These are phyloP conservation scores for Fusarium nisikadoi DNA, from an alignment of 2,329 filamentous ascomycete species.

Conservation along the genomic window DNA sequence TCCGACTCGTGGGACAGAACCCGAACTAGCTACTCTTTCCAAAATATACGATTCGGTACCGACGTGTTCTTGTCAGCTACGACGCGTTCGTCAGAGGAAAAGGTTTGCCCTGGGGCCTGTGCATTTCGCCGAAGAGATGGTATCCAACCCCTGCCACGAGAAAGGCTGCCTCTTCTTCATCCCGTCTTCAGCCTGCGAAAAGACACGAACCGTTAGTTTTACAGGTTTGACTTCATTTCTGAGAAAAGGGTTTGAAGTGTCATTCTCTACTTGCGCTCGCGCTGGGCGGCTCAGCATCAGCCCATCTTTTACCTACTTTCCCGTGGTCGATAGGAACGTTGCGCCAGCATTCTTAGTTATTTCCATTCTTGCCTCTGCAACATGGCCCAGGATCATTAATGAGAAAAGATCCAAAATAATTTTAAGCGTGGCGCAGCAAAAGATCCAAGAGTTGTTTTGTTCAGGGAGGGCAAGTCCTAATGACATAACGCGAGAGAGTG, in stretches of 20 bases:
- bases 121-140: not conserved
- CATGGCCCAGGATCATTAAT: rapidly evolving
- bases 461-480: not conserved
- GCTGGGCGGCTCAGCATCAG: rapidly evolving
- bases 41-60: too few species aligned
- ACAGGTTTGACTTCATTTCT: rapidly evolving
- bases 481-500: rapidly evolving
- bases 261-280: rapidly evolving
- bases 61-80: not conserved
- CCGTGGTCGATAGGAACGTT: rapidly evolving
- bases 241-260: rapidly evolving
- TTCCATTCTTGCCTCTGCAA: rapidly evolving
- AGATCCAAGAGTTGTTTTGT: not conserved
- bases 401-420: rapidly evolving
- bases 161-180: not conserved
- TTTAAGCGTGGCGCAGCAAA: rapidly evolving
- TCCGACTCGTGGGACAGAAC: rapidly evolving
- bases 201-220: rapidly evolving
- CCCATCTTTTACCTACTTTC: not conserved
- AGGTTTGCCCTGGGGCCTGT: rapidly evolving
- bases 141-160: rapidly evolving
- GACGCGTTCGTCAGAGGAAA: not conserved
- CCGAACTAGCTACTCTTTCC: rapidly evolving
- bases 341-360: not conserved
- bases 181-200: rapidly evolving